Evolutionary conservation across 768 basidiomycete species (phyloP), one percentile per base, ranked within the genome.

Genomic region (Pleurotus platypus): DNA sequence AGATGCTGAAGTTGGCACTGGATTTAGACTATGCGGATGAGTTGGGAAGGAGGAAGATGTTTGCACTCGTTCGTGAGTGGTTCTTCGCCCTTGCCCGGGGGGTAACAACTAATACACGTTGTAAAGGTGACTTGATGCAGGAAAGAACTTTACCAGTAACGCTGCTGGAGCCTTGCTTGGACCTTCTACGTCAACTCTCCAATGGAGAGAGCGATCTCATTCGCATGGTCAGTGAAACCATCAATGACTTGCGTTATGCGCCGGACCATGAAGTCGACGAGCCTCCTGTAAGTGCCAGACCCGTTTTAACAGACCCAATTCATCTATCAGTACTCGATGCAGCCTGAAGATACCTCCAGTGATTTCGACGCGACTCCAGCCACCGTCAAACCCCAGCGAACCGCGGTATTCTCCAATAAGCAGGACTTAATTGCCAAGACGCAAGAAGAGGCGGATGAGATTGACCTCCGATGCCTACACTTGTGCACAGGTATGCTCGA

Each of bases 1-100:
- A 98, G 69, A 78, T 98, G 69, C 79, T 97, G 20, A 81, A 79
- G 62, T 72, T 96, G 27, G 90, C 91, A 0, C 78, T 89, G 2
- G 82, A 88, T 59, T 75, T 94, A 24, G 95, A 98, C 69, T 98
- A 95, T 63, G 82, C 86, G 0, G 96, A 98, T 71, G 94, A 97
- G 69, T 90, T 89, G 58, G 95, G 96, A 3, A 73, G 93, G 58
- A 73, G 93, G 58, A 90, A 89, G 71, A 94, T 94, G 87, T 90
- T 90, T 64, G 78, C 83, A 49, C 84, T 95, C 30, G 84, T 95
- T 63, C 85, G 93, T 89, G 60, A 70, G 90, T 84, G 26, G 30
- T 3, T 27, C 15, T 43, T 58, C 55, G 9, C 45, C 38, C 20
- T 22, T n/a, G 40, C 24, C 0, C 6, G 27, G 2, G 30, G 8